Percentiles rank a stretch among this genome's conserved stretches.
phyloP scores from a whole-genome alignment of 805 yeast species.

The Trichomonascus vanleenenianus region DNA sequence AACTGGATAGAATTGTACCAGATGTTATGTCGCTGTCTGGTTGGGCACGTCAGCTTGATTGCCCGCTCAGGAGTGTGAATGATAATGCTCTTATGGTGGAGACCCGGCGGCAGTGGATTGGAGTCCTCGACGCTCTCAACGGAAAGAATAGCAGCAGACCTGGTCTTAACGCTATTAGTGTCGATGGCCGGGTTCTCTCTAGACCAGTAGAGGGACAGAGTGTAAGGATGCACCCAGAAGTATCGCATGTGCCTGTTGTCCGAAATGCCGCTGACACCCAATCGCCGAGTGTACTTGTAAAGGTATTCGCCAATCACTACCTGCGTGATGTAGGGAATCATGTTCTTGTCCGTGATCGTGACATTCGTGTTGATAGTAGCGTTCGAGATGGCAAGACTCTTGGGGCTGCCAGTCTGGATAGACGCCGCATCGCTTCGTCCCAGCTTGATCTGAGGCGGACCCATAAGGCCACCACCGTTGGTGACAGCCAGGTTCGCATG shows the following conservation, averaged over 20 bases:
- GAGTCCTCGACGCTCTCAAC: conserved; percentile 77
- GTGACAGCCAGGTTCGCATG: not conserved
- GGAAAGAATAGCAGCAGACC: conserved; percentile 69
- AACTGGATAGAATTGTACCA: conserved; percentile 85
- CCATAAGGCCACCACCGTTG: not conserved
- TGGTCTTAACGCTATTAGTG: conserved; percentile 45
- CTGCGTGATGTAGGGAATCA: conserved; percentile 83
- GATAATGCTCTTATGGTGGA: conserved; percentile 76
- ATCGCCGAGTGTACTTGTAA: conserved; percentile 75
- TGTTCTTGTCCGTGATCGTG: conserved; percentile 39
- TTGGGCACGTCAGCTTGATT: conserved; percentile 78
- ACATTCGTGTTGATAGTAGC: conserved; percentile 19
- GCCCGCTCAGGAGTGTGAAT: conserved; percentile 60
- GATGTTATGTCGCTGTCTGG: conserved; percentile 77
- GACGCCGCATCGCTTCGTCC: not conserved
- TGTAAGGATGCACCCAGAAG: conserved; percentile 96
- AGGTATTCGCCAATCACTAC: conserved; percentile 89
- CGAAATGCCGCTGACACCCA: conserved; percentile 53
- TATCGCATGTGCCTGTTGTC: conserved; percentile 83
- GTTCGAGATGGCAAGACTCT: conserved; percentile 8
- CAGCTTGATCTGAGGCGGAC: not conserved
- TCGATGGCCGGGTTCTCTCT: conserved; percentile 68
- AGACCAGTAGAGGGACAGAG: conserved; percentile 87
- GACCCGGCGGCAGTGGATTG: conserved; percentile 83
- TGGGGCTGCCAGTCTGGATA: not conserved